A percentile compares a stretch with the other conserved stretches of the same genome.
phyloP scores from a whole-genome alignment of 192 early-diverging fungal genomes.

The Linnemannia schmuckeri region DNA sequence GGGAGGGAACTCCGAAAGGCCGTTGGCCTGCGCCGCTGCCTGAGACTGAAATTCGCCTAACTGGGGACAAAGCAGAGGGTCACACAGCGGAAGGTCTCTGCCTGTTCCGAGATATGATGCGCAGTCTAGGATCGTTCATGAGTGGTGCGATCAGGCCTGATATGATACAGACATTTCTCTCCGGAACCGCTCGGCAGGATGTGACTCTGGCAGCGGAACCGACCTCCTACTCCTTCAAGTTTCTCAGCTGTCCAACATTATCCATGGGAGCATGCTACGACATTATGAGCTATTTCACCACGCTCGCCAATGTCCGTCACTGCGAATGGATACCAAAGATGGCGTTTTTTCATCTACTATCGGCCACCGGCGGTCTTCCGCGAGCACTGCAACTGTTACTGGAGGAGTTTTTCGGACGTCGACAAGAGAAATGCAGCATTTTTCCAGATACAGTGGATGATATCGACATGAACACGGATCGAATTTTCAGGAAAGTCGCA shows the following conservation, averaged over 20 bases:
- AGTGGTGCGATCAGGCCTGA: neutral
- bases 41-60: constrained; percentile 2
- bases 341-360: constrained; percentile 9
- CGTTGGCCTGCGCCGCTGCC: neutral
- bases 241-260: constrained; percentile 24
- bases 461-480: neutral
- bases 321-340: constrained; percentile 13
- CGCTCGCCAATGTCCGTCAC: neutral
- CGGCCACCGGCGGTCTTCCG: constrained; percentile 15
- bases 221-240: constrained; percentile 27
- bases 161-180: constrained; percentile 33
- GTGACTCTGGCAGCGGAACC: constrained; percentile 21
- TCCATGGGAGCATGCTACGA: constrained; percentile 23
- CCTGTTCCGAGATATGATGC: neutral
- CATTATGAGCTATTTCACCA: constrained; percentile 18
- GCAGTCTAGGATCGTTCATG: neutral
- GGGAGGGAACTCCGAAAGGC: neutral
- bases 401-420: constrained; percentile 11
- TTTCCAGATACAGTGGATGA: neutral
- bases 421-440: neutral
- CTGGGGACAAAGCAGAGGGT: constrained; percentile 12
- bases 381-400: constrained; percentile 16
- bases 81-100: neutral
- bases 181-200: constrained; percentile 18
- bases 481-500: neutral